These are phyloP conservation scores for Cutaneotrichosporon sp. DNA, from an alignment of 1,284 basidiomycete genomes.

Conservation along the genomic window DNA sequence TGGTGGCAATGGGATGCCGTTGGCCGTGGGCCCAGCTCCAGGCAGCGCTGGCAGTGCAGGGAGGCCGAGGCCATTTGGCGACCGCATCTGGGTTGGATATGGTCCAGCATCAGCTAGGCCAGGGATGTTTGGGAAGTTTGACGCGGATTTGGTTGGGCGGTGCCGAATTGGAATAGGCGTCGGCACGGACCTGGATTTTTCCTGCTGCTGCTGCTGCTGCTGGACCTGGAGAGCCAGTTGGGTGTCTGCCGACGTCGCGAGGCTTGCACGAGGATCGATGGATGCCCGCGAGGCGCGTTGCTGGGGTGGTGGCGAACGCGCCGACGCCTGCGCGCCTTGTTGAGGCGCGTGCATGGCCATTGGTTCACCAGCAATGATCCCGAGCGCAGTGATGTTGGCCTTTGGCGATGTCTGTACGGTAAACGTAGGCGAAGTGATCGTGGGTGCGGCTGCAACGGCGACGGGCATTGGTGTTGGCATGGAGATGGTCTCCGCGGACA, in stretches of 20 bases:
- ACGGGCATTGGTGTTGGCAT: conserved; percentile 13
- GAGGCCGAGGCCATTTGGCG: not conserved
- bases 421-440: not conserved
- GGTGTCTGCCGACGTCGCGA: not conserved
- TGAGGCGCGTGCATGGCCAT: not conserved
- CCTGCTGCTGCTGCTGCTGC: not conserved
- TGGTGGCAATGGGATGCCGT: not conserved
- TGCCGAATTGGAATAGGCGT: conserved; percentile 15
- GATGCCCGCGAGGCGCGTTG: not conserved
- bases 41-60: not conserved
- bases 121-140: conserved; percentile 35
- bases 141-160: conserved; percentile 35
- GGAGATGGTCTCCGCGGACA: conserved; percentile 1
- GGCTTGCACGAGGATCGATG: not conserved
- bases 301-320: conserved; percentile 3
- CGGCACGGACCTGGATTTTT: conserved; percentile 4
- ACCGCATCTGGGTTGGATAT: conserved; percentile 22
- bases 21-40: not conserved
- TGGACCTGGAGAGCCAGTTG: not conserved
- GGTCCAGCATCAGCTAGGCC: conserved; percentile 43
- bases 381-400: conserved; percentile 4
- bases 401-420: conserved; percentile 5
- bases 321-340: not conserved
- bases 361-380: conserved; percentile 1
- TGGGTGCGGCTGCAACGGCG: not conserved